phyloP scores from a whole-genome alignment of 2,329 filamentous ascomycete species.

The Aspergillus ochraceoroseus region DNA sequence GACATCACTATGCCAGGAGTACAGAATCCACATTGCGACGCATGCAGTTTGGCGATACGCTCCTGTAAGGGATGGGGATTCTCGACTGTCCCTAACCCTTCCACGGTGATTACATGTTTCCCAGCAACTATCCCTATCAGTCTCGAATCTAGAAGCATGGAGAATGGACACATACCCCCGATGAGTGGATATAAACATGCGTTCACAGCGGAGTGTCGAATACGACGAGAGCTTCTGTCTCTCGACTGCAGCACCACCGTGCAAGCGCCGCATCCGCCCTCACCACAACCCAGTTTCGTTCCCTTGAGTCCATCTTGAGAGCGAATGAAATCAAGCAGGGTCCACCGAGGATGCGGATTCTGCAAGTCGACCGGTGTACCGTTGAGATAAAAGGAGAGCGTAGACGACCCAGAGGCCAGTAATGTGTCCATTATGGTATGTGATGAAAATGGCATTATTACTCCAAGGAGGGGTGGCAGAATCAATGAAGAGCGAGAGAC shows the following conservation, averaged over 20 bases:
- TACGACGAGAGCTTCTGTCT: slow-evolving; percentile 61
- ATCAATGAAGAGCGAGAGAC: too few relatives aligned
- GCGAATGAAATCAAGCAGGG: slow-evolving; percentile 63
- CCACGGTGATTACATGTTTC: slow-evolving; percentile 89
- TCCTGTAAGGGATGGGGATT: slow-evolving; percentile 78
- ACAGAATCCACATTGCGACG: slow-evolving; percentile 82
- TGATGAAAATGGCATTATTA: neutral
- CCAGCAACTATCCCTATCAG: slow-evolving; percentile 58
- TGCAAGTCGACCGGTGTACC: slow-evolving; percentile 63
- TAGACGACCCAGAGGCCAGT: slow-evolving; percentile 32
- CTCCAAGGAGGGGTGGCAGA: too few relatives aligned
- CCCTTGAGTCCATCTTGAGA: slow-evolving; percentile 75
- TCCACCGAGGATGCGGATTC: slow-evolving; percentile 76
- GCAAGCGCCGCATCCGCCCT: slow-evolving; percentile 85
- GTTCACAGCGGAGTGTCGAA: slow-evolving; percentile 85
- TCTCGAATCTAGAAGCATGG: neutral
- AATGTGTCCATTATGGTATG: slow-evolving; percentile 3
- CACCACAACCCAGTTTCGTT: slow-evolving; percentile 67
- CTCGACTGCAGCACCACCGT: slow-evolving; percentile 59
- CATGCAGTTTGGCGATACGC: slow-evolving; percentile 77
- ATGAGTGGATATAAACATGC: slow-evolving; percentile 83
- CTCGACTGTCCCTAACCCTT: slow-evolving; percentile 78
- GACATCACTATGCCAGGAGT: slow-evolving; percentile 84
- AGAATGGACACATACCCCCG: slow-evolving; percentile 43
- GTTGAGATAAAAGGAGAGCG: slow-evolving; percentile 79